These are phyloP conservation scores for Nematodospora anomalae DNA, from an alignment of 1,139 yeast genomes.

Conservation along the genomic window DNA sequence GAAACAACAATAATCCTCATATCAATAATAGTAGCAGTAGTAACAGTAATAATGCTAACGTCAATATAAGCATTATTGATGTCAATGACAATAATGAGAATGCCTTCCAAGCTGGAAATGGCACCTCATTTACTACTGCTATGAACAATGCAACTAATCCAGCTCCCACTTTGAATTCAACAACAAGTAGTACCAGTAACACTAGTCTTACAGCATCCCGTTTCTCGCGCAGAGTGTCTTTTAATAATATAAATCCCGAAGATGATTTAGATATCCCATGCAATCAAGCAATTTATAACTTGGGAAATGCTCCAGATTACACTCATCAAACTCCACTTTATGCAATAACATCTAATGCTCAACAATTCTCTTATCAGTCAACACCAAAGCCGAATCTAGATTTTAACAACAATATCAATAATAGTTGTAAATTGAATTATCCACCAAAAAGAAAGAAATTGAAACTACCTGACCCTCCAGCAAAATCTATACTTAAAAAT, in stretches of 20 bases:
- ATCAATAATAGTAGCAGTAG: no score
- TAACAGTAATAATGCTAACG: no score
- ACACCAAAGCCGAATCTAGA: not conserved
- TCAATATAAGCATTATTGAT: no score
- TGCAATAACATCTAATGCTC: not conserved
- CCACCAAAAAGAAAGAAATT: constrained; percentile 15
- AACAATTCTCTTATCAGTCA: not conserved
- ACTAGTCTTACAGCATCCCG: not conserved
- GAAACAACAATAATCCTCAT: no score
- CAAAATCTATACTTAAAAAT: constrained; percentile 43
- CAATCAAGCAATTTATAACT: constrained; percentile 13
- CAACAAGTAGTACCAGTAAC: not conserved
- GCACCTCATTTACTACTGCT: not conserved
- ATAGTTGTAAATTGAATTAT: not conserved
- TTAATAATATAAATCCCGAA: constrained; percentile 39
- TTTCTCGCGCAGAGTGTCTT: constrained; percentile 41
- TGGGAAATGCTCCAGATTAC: constrained; percentile 2
- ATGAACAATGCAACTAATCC: no score
- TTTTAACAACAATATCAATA: constrained; percentile 1
- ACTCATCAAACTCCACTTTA: constrained; percentile 3
- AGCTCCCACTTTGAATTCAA: not conserved
- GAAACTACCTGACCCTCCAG: constrained; percentile 31
- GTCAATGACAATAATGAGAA: constrained; percentile 7
- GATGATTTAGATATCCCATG: constrained; percentile 12
- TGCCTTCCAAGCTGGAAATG: not conserved